Evolutionary conservation across 805 yeast genomes (phyloP).

Genomic region (Suhomyces sp.): DNA sequence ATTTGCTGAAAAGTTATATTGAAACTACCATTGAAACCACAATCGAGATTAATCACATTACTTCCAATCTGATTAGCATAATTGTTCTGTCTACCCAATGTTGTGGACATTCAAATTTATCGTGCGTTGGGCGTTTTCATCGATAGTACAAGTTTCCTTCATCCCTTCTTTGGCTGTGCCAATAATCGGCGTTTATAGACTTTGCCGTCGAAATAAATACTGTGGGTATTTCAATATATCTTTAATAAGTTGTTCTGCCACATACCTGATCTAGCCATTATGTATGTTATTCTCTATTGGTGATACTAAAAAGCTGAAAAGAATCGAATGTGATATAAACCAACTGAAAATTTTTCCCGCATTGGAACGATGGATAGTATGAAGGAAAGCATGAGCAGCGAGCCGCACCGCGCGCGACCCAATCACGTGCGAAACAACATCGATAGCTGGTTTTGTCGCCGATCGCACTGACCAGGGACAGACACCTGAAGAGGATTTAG

Average conservation of each 20-base stretch:
- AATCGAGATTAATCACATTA: background rate
- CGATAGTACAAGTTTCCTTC: background rate
- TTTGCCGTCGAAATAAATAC: background rate
- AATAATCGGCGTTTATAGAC: background rate
- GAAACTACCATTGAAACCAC: background rate
- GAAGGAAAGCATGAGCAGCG: background rate
- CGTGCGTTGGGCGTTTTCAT: background rate
- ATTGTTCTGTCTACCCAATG: background rate
- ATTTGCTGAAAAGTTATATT: background rate
- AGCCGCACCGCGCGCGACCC: constrained; percentile 2
- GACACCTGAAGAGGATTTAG: constrained; percentile 1
- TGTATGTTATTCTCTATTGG: constrained; percentile 4
- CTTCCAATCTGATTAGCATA: background rate
- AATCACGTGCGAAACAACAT: background rate
- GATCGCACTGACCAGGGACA: background rate
- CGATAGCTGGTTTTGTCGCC: background rate
- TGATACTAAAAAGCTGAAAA: constrained; percentile 7
- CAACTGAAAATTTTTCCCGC: constrained; percentile 5
- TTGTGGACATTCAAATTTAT: background rate
- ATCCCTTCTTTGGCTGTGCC: background rate
- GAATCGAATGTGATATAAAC: constrained; percentile 2
- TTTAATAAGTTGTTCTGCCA: constrained; percentile 14
- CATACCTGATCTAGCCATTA: constrained; percentile 70
- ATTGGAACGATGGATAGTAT: constrained; percentile 5
- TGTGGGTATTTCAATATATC: background rate